phyloP scores from a whole-genome alignment of 768 basidiomycete species.

The Boletus vinaceobasis region DNA sequence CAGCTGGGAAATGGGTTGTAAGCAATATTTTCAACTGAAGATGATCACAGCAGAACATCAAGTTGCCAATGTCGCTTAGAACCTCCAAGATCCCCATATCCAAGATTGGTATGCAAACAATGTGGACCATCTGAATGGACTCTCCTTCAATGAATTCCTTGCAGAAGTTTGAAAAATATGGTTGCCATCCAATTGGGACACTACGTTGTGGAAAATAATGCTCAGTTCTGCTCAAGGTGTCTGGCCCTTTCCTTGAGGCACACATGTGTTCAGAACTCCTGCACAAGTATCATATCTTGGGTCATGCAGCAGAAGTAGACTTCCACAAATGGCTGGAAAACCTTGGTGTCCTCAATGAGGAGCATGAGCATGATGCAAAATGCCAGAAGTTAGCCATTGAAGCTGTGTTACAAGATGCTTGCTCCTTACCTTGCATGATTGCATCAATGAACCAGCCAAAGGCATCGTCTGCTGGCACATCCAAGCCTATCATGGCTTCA shows the following conservation, averaged over 20 bases:
- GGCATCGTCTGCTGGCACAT: too few species aligned
- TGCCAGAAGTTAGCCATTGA: not conserved
- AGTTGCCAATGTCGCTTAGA: not conserved
- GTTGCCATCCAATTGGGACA: constrained; percentile 10
- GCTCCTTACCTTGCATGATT: too few species aligned
- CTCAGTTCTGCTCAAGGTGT: not conserved
- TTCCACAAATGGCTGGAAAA: not conserved
- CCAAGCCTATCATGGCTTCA: too few species aligned
- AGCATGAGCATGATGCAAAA: not conserved
- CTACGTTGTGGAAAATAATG: not conserved
- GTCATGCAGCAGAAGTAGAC: not conserved
- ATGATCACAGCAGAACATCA: not conserved
- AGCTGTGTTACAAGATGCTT: too few species aligned
- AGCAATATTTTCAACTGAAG: not conserved
- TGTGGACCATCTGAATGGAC: not conserved
- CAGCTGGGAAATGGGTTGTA: not conserved
- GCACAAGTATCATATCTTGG: not conserved
- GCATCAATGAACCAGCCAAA: too few species aligned
- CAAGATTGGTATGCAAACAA: constrained; percentile 6
- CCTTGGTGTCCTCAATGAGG: not conserved
- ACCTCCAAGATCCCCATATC: not conserved
- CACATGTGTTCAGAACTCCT: constrained; percentile 12
- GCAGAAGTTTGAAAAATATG: not conserved
- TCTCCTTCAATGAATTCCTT: constrained; percentile 1
- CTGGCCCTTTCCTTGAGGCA: too few species aligned